phyloP scores from a whole-genome alignment of 352 stramenopile genomes.

The Saprolegnia diclina region DNA sequence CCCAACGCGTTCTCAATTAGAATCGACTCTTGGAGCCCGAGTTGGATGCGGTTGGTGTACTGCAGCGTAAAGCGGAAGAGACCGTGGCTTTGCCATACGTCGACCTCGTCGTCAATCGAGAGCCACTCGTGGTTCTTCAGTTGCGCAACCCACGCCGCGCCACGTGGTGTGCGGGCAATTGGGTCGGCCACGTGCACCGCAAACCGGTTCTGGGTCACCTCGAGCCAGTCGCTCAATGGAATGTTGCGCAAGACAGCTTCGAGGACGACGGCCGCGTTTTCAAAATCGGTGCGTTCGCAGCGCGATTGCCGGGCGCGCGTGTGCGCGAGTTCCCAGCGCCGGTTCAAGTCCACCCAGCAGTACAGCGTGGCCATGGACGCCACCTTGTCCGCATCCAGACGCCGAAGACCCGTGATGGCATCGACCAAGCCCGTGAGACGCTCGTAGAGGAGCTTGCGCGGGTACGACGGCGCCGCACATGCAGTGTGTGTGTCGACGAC shows the following conservation, averaged over 20 bases:
- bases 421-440: not conserved
- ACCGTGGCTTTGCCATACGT: not conserved
- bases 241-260: constrained; percentile 18
- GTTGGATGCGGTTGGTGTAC: constrained; percentile 15
- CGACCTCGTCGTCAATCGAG: constrained; percentile 10
- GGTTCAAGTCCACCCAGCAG: constrained; percentile 9
- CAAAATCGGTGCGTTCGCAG: not conserved
- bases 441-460: constrained; percentile 1
- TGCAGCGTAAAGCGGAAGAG: not conserved
- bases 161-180: not conserved
- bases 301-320: not conserved
- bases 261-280: constrained; percentile 6
- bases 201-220: constrained; percentile 1
- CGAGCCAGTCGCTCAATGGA: not conserved
- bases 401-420: not conserved
- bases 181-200: not conserved
- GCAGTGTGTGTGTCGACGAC: not conserved
- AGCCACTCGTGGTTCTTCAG: not conserved
- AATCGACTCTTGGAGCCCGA: constrained; percentile 14
- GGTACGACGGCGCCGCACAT: not conserved
- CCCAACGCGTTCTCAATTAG: constrained; percentile 12
- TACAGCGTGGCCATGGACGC: not conserved
- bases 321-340: constrained; percentile 11
- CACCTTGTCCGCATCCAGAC: not conserved
- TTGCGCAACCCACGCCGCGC: not conserved